Percentiles rank a stretch among this genome's conserved stretches.
Conservation (phyloP, 2,329 filamentous ascomycete genomes). For the Stromatinia cepivora region DNA sequence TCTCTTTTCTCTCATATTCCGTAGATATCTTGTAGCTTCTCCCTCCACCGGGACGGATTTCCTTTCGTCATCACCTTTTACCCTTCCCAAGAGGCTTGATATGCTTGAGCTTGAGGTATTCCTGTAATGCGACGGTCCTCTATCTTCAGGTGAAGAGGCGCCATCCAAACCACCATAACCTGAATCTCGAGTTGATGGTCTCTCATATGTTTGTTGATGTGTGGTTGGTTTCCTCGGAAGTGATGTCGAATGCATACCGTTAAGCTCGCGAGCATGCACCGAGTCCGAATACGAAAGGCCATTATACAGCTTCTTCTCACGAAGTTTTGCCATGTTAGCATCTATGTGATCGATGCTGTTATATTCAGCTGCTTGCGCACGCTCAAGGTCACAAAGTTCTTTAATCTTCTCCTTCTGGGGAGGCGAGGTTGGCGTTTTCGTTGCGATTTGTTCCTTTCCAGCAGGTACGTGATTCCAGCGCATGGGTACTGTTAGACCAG, state of each 20-base stretch:
- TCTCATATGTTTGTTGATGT: background rate
- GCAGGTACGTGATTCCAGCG: conserved; percentile 17
- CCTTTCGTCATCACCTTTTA: background rate
- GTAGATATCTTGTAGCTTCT: conserved; percentile 21
- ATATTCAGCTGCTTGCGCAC: conserved; percentile 10
- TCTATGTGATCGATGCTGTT: conserved; percentile 1
- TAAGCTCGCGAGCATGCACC: background rate
- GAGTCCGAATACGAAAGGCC: conserved; percentile 9
- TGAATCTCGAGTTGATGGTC: conserved; percentile 6
- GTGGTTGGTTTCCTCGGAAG: background rate
- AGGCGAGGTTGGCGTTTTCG: background rate
- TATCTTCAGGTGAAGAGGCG: background rate
- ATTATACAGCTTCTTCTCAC: background rate
- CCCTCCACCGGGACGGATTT: background rate
- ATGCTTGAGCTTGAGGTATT: conserved; percentile 9
- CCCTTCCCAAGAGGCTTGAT: conserved; percentile 14
- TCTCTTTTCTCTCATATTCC: conserved; percentile 14
- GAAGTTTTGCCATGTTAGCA: conserved; percentile 2
- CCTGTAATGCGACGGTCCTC: background rate
- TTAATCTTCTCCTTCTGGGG: background rate
- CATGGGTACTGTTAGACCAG: conserved; percentile 28
- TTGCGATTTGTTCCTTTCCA: background rate
- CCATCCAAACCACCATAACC: conserved; percentile 1
- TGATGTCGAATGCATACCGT: background rate
- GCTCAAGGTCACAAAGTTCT: conserved; percentile 13